A percentile compares a stretch with the other conserved stretches of the same genome.
phyloP scores from a whole-genome alignment of 2,329 filamentous ascomycete genomes.

The Sporothrix luriei region DNA sequence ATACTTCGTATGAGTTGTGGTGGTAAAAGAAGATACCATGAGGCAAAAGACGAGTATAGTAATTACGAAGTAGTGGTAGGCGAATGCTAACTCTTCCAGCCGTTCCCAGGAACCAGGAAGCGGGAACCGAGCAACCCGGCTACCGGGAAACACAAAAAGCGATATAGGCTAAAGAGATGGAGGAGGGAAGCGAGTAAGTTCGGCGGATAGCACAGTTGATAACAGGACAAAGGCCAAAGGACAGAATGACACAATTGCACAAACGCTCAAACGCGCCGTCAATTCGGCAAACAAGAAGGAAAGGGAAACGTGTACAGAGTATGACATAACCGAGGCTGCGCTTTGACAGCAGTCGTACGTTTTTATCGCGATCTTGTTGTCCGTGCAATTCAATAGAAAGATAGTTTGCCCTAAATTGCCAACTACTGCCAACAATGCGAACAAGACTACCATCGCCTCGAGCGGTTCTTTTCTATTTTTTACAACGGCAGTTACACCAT shows the following conservation, averaged over 20 bases:
- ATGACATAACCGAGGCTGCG: background rate
- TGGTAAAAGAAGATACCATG: background rate
- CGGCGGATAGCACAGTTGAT: background rate
- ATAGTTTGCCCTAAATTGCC: too few relatives aligned
- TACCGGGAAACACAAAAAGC: constrained; percentile 9
- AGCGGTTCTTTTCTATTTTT: constrained; percentile 3
- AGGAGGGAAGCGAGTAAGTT: background rate
- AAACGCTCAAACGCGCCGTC: background rate
- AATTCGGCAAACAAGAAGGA: background rate
- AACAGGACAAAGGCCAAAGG: background rate
- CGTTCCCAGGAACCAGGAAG: constrained; percentile 25
- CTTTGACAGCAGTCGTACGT: background rate
- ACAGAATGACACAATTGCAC: background rate
- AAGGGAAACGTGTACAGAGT: background rate
- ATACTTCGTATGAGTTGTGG: too few relatives aligned
- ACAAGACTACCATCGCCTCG: background rate
- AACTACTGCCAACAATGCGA: too few relatives aligned
- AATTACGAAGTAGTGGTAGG: background rate
- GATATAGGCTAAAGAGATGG: background rate
- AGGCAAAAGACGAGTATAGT: background rate
- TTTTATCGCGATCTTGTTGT: background rate
- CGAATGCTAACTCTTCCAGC: background rate
- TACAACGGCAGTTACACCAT: background rate
- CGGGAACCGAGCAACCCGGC: constrained; percentile 20
- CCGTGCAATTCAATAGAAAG: background rate